phyloP scores from a whole-genome alignment of 495 filamentous ascomycete genomes.

The Aspergillus nidulans region DNA sequence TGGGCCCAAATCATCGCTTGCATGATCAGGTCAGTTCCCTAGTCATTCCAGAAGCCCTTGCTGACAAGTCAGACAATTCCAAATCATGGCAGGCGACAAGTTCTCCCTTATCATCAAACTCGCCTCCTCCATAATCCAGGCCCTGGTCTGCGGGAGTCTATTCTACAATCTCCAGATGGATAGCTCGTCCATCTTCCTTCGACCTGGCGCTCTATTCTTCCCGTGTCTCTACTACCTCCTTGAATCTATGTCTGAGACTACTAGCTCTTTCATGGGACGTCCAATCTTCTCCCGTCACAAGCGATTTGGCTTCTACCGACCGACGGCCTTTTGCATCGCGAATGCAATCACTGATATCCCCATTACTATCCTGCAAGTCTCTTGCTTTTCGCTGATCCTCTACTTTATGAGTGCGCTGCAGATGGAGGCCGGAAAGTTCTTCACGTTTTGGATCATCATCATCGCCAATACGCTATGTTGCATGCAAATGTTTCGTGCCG shows the following conservation, averaged over 20 bases:
- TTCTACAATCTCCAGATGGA: constrained; percentile 38
- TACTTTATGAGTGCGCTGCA: constrained; percentile 74
- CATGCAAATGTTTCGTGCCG: constrained; percentile 70
- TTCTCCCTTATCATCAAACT: constrained; percentile 33
- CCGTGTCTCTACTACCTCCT: constrained; percentile 37
- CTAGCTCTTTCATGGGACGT: constrained; percentile 37
- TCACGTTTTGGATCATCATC: constrained; percentile 70
- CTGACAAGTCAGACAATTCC: constrained; percentile 26
- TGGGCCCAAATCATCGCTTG: constrained; percentile 55
- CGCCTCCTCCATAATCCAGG: constrained; percentile 31
- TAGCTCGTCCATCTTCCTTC: constrained; percentile 37
- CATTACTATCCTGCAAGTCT: constrained; percentile 61
- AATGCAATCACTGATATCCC: constrained; percentile 73
- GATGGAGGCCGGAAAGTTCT: constrained; percentile 68
- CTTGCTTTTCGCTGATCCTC: constrained; percentile 68
- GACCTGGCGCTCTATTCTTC: constrained; percentile 38
- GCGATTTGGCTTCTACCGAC: constrained; percentile 68
- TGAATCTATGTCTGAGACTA: constrained; percentile 36
- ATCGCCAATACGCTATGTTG: constrained; percentile 65
- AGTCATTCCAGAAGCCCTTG: no score
- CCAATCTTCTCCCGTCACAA: constrained; percentile 43
- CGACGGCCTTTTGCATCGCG: constrained; percentile 74
- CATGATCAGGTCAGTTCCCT: constrained; percentile 31
- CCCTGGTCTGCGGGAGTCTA: constrained; percentile 37
- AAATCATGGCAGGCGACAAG: constrained; percentile 37